Evolutionary conservation across 2,329 filamentous ascomycete genomes (phyloP).

Genomic region (Clonostachys rhizophaga): DNA sequence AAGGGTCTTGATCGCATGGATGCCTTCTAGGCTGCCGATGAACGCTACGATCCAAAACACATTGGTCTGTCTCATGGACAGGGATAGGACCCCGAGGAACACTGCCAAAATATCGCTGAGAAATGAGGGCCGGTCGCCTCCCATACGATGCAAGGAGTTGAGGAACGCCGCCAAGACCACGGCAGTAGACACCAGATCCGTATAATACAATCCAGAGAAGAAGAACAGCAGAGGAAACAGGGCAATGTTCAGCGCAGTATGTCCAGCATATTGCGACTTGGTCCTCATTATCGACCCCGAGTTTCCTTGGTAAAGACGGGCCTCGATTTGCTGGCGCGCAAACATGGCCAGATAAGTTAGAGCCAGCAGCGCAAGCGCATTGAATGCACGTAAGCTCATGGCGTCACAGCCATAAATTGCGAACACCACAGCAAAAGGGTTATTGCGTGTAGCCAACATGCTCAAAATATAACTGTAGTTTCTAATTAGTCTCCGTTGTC

Average conservation of each 20-base stretch:
- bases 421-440: background rate
- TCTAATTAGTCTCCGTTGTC: no score
- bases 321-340: conserved; percentile 48
- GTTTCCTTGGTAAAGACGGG: conserved; percentile 20
- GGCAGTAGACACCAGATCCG: conserved; percentile 78
- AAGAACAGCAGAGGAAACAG: conserved; percentile 92
- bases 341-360: conserved; percentile 40
- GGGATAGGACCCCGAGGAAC: conserved; percentile 55
- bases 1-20: conserved; percentile 44
- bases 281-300: conserved; percentile 2
- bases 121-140: conserved; percentile 19
- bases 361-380: conserved; percentile 30
- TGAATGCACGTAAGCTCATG: conserved; percentile 40
- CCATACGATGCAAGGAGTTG: conserved; percentile 43
- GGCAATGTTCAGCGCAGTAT: conserved; percentile 72
- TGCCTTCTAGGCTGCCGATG: conserved; percentile 57
- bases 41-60: conserved; percentile 91
- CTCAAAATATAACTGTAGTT: no score
- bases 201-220: conserved; percentile 94
- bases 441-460: background rate
- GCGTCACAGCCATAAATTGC: conserved; percentile 15
- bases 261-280: conserved; percentile 36
- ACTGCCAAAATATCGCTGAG: conserved; percentile 39
- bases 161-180: conserved; percentile 68
- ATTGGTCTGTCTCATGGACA: conserved; percentile 89